phyloP scores from a whole-genome alignment of 2,329 filamentous ascomycete species.

The Chaetothyriales sp. region DNA sequence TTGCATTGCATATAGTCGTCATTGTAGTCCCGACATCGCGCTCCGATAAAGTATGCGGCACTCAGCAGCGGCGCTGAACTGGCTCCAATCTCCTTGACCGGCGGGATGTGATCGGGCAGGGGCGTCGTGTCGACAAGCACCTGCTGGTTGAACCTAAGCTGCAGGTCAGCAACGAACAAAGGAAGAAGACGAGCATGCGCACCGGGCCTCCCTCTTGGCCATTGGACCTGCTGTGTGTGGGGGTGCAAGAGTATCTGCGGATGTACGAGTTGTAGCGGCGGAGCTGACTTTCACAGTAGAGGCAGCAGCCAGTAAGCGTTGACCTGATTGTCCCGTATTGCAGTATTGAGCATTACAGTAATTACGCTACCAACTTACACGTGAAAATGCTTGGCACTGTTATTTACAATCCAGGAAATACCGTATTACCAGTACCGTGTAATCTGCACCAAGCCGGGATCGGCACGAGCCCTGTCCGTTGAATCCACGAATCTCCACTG shows the following conservation, averaged over 20 bases:
- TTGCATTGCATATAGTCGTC: conserved; percentile 99
- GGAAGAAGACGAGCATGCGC: neutral
- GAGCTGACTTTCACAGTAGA: no score
- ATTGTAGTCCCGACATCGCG: conserved; percentile 86
- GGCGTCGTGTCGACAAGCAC: conserved; percentile 91
- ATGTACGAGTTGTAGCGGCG: neutral
- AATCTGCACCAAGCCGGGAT: no score
- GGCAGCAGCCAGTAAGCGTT: no score
- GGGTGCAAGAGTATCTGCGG: neutral
- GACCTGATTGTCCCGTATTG: no score
- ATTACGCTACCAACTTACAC: no score
- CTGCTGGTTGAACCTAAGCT: conserved; percentile 73
- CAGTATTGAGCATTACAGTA: no score
- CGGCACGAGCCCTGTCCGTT: no score
- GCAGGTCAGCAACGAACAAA: neutral
- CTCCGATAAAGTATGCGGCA: conserved; percentile 92
- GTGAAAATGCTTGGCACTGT: no score
- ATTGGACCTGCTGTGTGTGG: neutral
- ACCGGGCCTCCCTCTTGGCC: neutral
- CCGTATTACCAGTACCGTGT: no score
- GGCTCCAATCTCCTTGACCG: conserved; percentile 83
- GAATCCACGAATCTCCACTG: no score
- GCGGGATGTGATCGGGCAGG: conserved; percentile 78
- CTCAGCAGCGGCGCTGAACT: conserved; percentile 85
- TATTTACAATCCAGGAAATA: no score